Evolutionary conservation across 768 basidiomycete species (phyloP), one percentile per base, ranked within the genome.

Genomic region (Pleurotus cornucopiae): DNA sequence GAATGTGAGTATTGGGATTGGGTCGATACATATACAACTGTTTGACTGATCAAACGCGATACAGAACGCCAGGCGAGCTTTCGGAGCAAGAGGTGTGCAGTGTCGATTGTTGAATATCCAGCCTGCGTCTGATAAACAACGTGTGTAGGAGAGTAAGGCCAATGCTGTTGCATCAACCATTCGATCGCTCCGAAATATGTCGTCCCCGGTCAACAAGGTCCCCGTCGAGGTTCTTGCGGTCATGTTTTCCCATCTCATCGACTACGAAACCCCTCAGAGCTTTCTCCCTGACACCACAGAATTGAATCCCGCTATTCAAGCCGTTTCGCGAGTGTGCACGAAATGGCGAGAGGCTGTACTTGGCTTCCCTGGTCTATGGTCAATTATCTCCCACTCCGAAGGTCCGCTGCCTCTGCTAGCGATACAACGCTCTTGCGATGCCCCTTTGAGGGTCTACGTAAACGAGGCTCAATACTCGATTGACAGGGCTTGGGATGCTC

Each of bases 151-250:
- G 20, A 38, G 14, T 38, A 38, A 52, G 38, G 49, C 49, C 5
- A 52, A 52, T 23, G 14, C 20, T 37, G 49, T 37, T 40, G 49
- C 39, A 40, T 52, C 49, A 4, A 20, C 49, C 21, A 52, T 52
- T 20, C 34, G 49, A 14, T 52, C 49, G 5, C 49, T 52, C 2
- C 49, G 49, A 16, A 52, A 52, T 20, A 52, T 52, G 49, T 52
- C 49, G 38, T 52, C 49, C 9, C 49, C 49, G 9, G n/a, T 52
- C 4, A 16, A 52, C 40, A 26, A 52, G 40, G 20, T 52, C 13
- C 49, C 49, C 49, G 40, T 52, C 14, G 49, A 52, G 25, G 49
- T 52, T 23, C 49, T 52, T 16, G 49, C n/a, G n/a, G 11, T 52
- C 38, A 40, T 52, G 5, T 52, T 52, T 38, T 34, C 37, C 7